Evolutionary conservation across 2,329 filamentous ascomycete genomes (phyloP).

Genomic region (Epichloe gansuensis): DNA sequence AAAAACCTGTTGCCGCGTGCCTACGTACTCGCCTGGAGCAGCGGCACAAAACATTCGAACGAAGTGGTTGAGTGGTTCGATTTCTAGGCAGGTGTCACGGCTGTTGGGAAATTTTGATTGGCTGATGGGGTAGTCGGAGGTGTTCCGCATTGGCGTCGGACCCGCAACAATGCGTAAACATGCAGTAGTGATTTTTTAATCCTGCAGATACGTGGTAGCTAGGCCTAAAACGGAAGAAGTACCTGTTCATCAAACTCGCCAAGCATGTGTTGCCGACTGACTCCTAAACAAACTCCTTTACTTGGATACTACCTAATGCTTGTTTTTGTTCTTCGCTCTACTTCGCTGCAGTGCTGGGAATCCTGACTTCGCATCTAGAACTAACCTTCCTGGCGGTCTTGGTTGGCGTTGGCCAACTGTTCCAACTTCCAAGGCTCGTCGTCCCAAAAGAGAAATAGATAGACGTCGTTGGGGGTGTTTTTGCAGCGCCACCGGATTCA

Average conservation of each 20-base stretch:
- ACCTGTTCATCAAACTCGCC: no score
- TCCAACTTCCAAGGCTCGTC: neutral
- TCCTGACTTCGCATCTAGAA: no score
- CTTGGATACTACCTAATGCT: neutral
- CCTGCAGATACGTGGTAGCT: no score
- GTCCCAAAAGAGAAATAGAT: neutral
- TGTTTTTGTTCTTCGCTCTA: neutral
- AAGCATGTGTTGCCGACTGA: no score
- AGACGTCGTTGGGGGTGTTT: neutral
- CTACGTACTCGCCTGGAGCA: neutral
- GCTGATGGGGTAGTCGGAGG: neutral
- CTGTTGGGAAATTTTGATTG: neutral
- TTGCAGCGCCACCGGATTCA: neutral
- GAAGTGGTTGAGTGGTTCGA: slow-evolving; percentile 1
- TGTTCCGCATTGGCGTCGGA: neutral
- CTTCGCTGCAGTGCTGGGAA: no score
- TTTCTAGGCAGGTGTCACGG: neutral
- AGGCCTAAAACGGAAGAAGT: no score
- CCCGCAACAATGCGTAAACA: neutral
- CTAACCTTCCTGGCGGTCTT: no score
- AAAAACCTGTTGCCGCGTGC: no score
- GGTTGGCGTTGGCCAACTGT: neutral
- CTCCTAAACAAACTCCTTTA: no score
- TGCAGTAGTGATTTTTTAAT: no score
- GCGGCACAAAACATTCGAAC: neutral